These are phyloP conservation scores for Immersiporthe knoxdaviesiana DNA, from an alignment of 2,329 filamentous ascomycete species.

Conservation along the genomic window DNA sequence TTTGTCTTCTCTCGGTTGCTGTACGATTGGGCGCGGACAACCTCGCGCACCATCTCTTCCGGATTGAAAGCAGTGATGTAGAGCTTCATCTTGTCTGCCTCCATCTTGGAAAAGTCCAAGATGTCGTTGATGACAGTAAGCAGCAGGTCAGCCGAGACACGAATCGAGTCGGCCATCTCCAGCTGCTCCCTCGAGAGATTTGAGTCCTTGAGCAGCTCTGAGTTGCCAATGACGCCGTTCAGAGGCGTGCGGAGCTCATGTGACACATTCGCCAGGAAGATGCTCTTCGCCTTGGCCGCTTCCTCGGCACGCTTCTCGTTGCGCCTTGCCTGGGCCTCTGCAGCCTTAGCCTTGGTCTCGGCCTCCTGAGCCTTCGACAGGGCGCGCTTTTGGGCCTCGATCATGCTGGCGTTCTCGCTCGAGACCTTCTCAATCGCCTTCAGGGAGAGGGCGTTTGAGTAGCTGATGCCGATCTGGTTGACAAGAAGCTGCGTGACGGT, in stretches of 20 bases:
- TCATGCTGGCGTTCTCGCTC: constrained; percentile 77
- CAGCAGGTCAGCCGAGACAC: constrained; percentile 82
- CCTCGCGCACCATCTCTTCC: constrained; percentile 68
- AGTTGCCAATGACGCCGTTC: constrained; percentile 88
- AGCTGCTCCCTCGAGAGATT: constrained; percentile 74
- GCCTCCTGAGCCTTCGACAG: constrained; percentile 72
- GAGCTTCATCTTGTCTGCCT: constrained; percentile 84
- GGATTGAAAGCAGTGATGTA: constrained; percentile 72
- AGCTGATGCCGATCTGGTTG: constrained; percentile 76
- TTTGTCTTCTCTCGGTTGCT: constrained; percentile 67
- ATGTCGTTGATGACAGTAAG: constrained; percentile 96
- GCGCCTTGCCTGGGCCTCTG: constrained; percentile 75
- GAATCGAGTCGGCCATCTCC: constrained; percentile 86
- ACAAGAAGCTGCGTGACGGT: constrained; percentile 71
- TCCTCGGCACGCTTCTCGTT: constrained; percentile 84
- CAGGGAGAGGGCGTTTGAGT: constrained; percentile 68
- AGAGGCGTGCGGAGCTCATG: constrained; percentile 82
- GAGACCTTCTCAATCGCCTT: constrained; percentile 77
- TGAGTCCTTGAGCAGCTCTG: constrained; percentile 79
- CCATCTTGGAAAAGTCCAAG: constrained; percentile 91
- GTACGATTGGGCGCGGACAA: constrained; percentile 67
- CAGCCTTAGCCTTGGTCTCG: constrained; percentile 75
- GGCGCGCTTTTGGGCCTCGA: constrained; percentile 74
- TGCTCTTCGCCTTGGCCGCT: constrained; percentile 80
- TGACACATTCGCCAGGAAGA: constrained; percentile 79